These are phyloP conservation scores for Sphagnum tenellum DNA, from an alignment of 225 moss, liverwort and hornwort species.

Conservation along the genomic window DNA sequence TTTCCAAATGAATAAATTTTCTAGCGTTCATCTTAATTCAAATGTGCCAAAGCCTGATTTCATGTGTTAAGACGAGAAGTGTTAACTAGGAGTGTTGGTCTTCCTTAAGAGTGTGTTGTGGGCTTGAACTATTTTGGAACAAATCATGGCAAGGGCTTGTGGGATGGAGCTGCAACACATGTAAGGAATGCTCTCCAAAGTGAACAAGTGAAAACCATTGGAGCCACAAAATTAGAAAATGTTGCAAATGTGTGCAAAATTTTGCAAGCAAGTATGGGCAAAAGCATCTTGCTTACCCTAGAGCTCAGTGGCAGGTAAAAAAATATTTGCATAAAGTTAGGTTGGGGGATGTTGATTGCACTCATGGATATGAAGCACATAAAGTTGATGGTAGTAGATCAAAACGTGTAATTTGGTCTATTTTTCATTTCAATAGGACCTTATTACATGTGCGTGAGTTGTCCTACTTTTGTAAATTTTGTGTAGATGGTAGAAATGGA, in stretches of 20 bases:
- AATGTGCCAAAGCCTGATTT: not conserved
- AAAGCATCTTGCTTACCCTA: not conserved
- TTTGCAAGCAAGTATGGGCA: not conserved
- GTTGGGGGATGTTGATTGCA: not conserved
- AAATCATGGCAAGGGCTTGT: not conserved
- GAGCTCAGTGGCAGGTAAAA: not conserved
- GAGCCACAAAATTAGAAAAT: not conserved
- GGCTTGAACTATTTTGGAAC: not conserved
- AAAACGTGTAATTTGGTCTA: not conserved
- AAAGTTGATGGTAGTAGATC: not conserved
- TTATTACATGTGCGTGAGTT: not conserved
- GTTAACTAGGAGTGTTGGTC: not conserved
- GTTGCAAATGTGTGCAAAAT: not conserved
- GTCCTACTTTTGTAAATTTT: slow-evolving; percentile 1
- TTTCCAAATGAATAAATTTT: too few species aligned
- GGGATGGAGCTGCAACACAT: not conserved
- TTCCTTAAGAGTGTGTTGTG: not conserved
- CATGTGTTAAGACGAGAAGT: not conserved
- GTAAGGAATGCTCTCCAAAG: not conserved
- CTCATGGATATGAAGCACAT: not conserved
- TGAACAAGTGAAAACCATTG: not conserved
- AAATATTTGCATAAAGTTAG: not conserved
- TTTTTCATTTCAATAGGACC: not conserved
- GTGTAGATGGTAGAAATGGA: not conserved
- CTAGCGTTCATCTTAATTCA: not conserved